These are phyloP conservation scores for Physcomitrium patens DNA, from an alignment of 225 moss, liverwort and hornwort species.

Conservation along the genomic window DNA sequence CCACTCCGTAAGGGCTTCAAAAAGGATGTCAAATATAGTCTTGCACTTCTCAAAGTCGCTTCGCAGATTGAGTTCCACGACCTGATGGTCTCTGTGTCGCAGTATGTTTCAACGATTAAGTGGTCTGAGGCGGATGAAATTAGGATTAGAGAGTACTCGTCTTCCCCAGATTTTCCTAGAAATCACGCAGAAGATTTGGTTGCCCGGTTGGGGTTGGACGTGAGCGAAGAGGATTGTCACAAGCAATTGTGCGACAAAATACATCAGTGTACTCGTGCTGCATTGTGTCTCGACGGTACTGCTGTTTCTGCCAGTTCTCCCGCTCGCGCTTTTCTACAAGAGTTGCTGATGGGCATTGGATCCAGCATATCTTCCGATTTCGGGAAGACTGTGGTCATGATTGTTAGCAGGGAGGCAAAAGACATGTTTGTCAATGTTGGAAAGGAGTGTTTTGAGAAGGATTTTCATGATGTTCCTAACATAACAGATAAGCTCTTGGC, in stretches of 20 bases:
- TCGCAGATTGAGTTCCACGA: conserved; percentile 35
- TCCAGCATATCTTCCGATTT: conserved; percentile 4
- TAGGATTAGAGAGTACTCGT: conserved; percentile 24
- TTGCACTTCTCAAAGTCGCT: conserved; percentile 39
- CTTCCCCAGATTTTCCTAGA: conserved; percentile 11
- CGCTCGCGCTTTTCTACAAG: conserved; percentile 20
- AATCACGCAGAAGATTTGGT: conserved; percentile 29
- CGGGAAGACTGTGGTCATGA: conserved; percentile 20
- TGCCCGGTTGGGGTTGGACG: conserved; percentile 30
- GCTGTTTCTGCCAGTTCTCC: background rate
- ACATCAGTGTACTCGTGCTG: conserved; percentile 21
- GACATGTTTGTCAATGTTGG: conserved; percentile 7
- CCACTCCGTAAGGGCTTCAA: conserved; percentile 22
- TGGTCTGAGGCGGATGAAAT: conserved; percentile 33
- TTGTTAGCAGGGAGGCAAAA: conserved; percentile 21
- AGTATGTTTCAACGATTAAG: conserved; percentile 23
- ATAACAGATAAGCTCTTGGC: conserved; percentile 13
- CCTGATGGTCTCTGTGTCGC: conserved; percentile 25
- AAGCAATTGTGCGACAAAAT: conserved; percentile 22
- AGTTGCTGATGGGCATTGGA: conserved; percentile 5
- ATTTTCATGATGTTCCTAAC: background rate
- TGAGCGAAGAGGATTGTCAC: conserved; percentile 25
- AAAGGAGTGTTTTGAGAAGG: background rate
- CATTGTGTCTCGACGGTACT: background rate
- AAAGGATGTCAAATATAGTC: conserved; percentile 16